Evolutionary conservation across 2,329 filamentous ascomycete genomes (phyloP).

Genomic region (Zasmidium citrigriseum): DNA sequence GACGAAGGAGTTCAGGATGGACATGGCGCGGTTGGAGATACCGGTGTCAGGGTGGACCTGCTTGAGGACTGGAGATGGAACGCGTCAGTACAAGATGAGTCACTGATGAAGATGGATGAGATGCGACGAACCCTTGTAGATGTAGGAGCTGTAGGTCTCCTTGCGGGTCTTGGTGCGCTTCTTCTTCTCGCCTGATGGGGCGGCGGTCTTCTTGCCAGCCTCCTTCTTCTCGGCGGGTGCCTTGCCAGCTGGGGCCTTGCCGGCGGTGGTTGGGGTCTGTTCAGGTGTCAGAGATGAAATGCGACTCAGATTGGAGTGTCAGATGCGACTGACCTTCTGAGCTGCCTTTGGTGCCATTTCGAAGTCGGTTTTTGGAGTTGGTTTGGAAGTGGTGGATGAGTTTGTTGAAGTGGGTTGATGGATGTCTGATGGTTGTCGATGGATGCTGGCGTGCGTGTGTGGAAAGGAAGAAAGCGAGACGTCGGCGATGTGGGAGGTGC

Average conservation of each 20-base stretch:
- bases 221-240: constrained; percentile 98
- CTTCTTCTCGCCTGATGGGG: constrained; percentile 97
- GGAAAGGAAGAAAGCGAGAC: constrained; percentile 35
- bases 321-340: constrained; percentile 61
- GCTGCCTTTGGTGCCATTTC: constrained; percentile 98
- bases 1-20: constrained; percentile 99
- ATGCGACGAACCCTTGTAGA: constrained; percentile 87
- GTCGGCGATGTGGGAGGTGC: constrained; percentile 16
- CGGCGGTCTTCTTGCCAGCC: constrained; percentile 97
- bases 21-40: constrained; percentile 99
- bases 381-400: constrained; percentile 32
- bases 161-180: constrained; percentile 99
- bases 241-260: constrained; percentile 84
- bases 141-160: constrained; percentile 99
- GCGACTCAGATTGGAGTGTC: constrained; percentile 5
- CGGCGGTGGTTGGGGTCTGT: constrained; percentile 82
- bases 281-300: constrained; percentile 25
- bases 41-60: constrained; percentile 99
- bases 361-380: constrained; percentile 33
- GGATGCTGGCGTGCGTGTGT: constrained; percentile 38
- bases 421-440: constrained; percentile 29
- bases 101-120: constrained; percentile 20
- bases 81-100: constrained; percentile 39
- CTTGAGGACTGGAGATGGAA: constrained; percentile 77
- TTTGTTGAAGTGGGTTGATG: constrained; percentile 34